Evolutionary conservation across 495 filamentous ascomycete species (phyloP).

Genomic region (Tuber brumale): DNA sequence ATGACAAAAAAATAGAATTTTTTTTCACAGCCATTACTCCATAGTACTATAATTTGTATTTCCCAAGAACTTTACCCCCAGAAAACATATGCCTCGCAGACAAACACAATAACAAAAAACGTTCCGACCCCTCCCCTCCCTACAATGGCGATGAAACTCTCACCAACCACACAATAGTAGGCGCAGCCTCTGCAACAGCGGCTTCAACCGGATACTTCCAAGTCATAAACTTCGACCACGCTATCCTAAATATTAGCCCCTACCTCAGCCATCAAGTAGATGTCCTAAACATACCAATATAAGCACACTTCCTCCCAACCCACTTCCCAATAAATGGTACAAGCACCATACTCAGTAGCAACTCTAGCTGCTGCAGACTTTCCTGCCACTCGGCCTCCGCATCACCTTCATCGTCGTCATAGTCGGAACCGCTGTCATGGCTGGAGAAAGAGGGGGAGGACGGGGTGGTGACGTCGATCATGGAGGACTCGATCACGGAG

Average conservation of each 20-base stretch:
- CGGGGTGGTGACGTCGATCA: constrained; percentile 32
- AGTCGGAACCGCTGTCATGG: constrained; percentile 16
- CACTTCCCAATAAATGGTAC: constrained; percentile 92
- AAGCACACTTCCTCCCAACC: constrained; percentile 85
- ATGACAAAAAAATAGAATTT: neutral
- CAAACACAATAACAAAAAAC: neutral
- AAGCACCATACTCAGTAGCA: constrained; percentile 85
- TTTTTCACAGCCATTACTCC: constrained; percentile 19
- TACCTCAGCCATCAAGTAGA: neutral
- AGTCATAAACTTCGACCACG: constrained; percentile 67
- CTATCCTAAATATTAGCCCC: constrained; percentile 42
- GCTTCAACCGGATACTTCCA: constrained; percentile 70
- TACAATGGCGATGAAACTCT: constrained; percentile 25
- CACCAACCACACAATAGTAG: constrained; percentile 26
- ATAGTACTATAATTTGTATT: constrained; percentile 5
- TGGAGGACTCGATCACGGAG: constrained; percentile 24
- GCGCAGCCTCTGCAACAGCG: constrained; percentile 49
- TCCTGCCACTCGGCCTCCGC: constrained; percentile 92
- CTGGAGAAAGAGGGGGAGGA: constrained; percentile 29
- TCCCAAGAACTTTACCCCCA: neutral
- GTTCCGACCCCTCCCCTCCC: neutral
- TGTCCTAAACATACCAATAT: constrained; percentile 69
- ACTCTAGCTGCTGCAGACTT: constrained; percentile 83
- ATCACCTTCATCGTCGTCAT: constrained; percentile 46
- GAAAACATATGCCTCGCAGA: neutral